Evolutionary conservation across 768 basidiomycete genomes (phyloP).

Genomic region (Butyriboletus loyo): DNA sequence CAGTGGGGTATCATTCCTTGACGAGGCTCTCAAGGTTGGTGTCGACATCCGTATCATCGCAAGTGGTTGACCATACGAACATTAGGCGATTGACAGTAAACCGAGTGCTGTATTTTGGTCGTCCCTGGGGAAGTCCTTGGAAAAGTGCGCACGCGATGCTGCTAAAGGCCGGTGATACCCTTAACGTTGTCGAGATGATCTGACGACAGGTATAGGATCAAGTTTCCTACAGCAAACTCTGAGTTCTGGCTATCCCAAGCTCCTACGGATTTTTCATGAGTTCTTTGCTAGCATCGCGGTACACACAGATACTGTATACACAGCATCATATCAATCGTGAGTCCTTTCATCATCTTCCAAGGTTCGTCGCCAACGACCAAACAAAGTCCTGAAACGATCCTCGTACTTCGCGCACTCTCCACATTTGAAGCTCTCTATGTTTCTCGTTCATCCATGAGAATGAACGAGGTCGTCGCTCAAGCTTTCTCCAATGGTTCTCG

Average conservation of each 20-base stretch:
- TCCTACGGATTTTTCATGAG: slow-evolving; percentile 91
- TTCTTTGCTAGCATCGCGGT: slow-evolving; percentile 96
- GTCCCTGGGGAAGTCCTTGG: slow-evolving; percentile 72
- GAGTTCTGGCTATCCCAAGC: slow-evolving; percentile 78
- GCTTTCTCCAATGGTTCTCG: slow-evolving; percentile 72
- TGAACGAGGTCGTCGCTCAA: slow-evolving; percentile 78
- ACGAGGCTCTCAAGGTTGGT: slow-evolving; percentile 88
- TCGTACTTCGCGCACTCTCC: slow-evolving; percentile 79
- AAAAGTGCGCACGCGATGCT: slow-evolving; percentile 78
- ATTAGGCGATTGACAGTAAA: slow-evolving; percentile 82
- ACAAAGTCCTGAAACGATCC: slow-evolving; percentile 83
- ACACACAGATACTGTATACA: slow-evolving; percentile 93
- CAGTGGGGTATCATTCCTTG: slow-evolving; percentile 77
- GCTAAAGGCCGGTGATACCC: slow-evolving; percentile 55
- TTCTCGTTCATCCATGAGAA: slow-evolving; percentile 73
- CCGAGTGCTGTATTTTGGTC: slow-evolving; percentile 93
- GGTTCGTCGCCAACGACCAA: not conserved
- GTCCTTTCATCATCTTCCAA: slow-evolving; percentile 5
- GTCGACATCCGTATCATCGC: not conserved
- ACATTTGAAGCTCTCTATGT: slow-evolving; percentile 89
- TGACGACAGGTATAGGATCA: slow-evolving; percentile 53
- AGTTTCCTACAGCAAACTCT: slow-evolving; percentile 90
- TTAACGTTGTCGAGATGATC: not conserved
- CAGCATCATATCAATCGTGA: slow-evolving; percentile 79
- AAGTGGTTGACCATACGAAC: slow-evolving; percentile 1